Base-by-base conservation (phyloP, 805 yeast species). In the Saccharomycopsis sp. region DNA sequence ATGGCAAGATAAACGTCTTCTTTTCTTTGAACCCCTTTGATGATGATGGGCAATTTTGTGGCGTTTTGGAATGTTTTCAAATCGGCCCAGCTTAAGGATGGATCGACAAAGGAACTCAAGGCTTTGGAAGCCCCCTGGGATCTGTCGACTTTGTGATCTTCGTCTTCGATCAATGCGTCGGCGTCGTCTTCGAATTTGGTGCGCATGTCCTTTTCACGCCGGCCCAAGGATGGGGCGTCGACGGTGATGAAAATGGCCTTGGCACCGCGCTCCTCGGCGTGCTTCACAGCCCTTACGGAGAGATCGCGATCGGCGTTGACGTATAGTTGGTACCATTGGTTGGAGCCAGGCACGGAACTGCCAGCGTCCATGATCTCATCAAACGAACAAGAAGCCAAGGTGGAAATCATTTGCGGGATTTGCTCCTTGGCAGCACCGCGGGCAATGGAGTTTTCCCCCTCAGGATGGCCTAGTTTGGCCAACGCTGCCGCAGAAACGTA, bases 21-120 rank as follows among this genome's bases (percentile, higher is more conserved):
- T 12, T 72, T 73, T 5, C 79, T 63, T 55, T 78, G 82, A 7
- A 81, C 62, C 2, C 88, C 89, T 54, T 80, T 81, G 46, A 68
- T 60, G 48, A 68, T 68, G 45, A 71, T 59, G 19, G 77, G 73
- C 42, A 74, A 53, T 2, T 57, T 56, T 1, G 75, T 65, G 23
- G 51, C 42, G 3, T 52, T 38, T 38, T 52, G 50, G 26, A 60
- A 55, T 43, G 51, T 46, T 20, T 54, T 50, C 9, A 62, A 52
- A 36, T 57, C 59, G 2, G 54, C 54, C 69, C 69, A 64, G 5
- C 55, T 56, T n/a, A 61, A 40, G 21, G 38, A 37, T 3, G 57
- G 39, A 34, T 53, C 46, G 22, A 45, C 46, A 16, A 51, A 50
- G 8, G 44, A 27, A 19, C 27, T 29, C 21, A 37, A 37, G 9